Conservation (phyloP, 2,329 filamentous ascomycete species). For the Fusarium metavorans region DNA sequence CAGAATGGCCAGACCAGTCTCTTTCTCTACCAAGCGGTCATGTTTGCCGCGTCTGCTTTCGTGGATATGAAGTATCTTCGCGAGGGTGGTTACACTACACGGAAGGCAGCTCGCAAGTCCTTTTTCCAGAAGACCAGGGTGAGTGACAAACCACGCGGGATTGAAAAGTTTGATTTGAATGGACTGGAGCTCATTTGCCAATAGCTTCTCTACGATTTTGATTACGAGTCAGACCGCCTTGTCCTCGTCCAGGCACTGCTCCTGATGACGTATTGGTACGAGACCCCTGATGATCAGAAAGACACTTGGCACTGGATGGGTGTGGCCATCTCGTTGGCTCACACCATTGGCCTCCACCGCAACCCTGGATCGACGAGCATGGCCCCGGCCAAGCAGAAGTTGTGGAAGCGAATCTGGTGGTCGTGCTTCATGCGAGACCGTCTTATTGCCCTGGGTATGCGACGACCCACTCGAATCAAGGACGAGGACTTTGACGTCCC, state of each 20-base stretch:
- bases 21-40: slow-evolving; percentile 91
- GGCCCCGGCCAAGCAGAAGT: slow-evolving; percentile 76
- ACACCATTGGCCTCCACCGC: slow-evolving; percentile 92
- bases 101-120: slow-evolving; percentile 85
- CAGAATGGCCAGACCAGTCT: slow-evolving; percentile 80
- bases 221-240: slow-evolving; percentile 92
- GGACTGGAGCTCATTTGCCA: slow-evolving; percentile 17
- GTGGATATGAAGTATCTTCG: slow-evolving; percentile 83
- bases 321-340: slow-evolving; percentile 90
- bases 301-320: slow-evolving; percentile 99
- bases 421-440: slow-evolving; percentile 96
- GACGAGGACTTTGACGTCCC: slow-evolving; percentile 94
- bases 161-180: background rate
- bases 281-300: slow-evolving; percentile 96
- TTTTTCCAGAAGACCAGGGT: slow-evolving; percentile 92
- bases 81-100: slow-evolving; percentile 79
- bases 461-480: slow-evolving; percentile 91
- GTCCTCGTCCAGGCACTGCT: slow-evolving; percentile 89
- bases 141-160: slow-evolving; percentile 51
- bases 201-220: slow-evolving; percentile 90
- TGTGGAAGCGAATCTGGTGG: slow-evolving; percentile 99
- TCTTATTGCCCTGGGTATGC: slow-evolving; percentile 92
- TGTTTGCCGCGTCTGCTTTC: slow-evolving; percentile 93
- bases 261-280: slow-evolving; percentile 97
- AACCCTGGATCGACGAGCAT: slow-evolving; percentile 84